Evolutionary conservation across 2,329 filamentous ascomycete species (phyloP).

Genomic region (Fusarium brevicatenulatum): DNA sequence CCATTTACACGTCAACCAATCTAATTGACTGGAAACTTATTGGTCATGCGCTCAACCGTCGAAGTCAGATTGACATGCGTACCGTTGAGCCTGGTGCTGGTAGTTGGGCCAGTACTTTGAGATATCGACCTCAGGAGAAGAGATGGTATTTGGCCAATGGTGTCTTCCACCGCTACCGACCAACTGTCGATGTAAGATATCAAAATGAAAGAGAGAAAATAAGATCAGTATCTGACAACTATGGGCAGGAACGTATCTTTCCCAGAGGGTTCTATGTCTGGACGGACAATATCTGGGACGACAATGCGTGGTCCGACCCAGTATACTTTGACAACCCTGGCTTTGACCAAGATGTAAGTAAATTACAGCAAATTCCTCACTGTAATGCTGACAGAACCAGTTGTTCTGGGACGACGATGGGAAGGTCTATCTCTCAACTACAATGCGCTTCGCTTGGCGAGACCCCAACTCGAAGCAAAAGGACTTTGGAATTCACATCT

Average conservation of each 20-base stretch:
- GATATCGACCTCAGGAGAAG: slow-evolving; percentile 52
- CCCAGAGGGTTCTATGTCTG: slow-evolving; percentile 65
- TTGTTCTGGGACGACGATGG: slow-evolving; percentile 62
- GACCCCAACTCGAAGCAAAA: slow-evolving; percentile 54
- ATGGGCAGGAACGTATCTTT: slow-evolving; percentile 54
- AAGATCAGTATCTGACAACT: neutral
- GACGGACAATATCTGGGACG: slow-evolving; percentile 63
- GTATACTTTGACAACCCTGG: slow-evolving; percentile 64
- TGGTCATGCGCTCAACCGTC: slow-evolving; percentile 61
- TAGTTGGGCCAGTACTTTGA: slow-evolving; percentile 59
- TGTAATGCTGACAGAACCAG: slow-evolving; percentile 1
- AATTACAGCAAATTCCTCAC: accelerated
- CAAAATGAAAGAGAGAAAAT: neutral
- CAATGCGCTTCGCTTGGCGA: slow-evolving; percentile 49
- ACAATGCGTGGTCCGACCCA: slow-evolving; percentile 62
- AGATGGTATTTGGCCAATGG: slow-evolving; percentile 60
- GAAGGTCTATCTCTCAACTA: slow-evolving; percentile 61
- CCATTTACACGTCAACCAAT: slow-evolving; percentile 67
- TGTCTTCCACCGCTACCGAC: slow-evolving; percentile 56
- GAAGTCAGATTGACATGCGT: slow-evolving; percentile 62
- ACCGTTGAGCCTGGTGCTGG: slow-evolving; percentile 63
- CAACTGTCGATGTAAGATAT: slow-evolving; percentile 46
- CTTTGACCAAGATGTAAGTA: slow-evolving; percentile 59
- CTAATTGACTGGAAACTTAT: slow-evolving; percentile 64
- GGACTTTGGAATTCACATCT: slow-evolving; percentile 62